A percentile compares a stretch with the other conserved stretches of the same genome.
phyloP scores from a whole-genome alignment of 2,329 filamentous ascomycete genomes.

The Pseudogymnoascus sp. region DNA sequence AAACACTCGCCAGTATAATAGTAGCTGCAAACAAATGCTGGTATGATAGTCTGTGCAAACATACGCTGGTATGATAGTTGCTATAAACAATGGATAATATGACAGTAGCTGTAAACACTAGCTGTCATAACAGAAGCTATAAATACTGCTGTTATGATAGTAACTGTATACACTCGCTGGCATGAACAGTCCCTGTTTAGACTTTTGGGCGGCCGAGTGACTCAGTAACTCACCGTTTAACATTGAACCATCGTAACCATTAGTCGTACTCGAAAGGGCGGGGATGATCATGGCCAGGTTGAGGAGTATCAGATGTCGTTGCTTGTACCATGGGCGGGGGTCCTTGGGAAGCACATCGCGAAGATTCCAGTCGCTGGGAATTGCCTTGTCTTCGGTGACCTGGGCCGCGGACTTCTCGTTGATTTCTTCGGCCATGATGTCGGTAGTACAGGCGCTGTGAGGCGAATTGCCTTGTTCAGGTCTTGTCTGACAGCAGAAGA shows the following conservation, averaged over 20 bases:
- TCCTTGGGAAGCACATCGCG: slow-evolving; percentile 13
- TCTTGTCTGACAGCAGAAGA: neutral
- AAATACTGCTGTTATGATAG: neutral
- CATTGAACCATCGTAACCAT: slow-evolving; percentile 15
- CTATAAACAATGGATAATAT: neutral
- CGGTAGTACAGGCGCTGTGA: neutral
- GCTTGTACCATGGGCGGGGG: slow-evolving; percentile 17
- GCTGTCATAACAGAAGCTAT: neutral
- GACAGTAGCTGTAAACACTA: neutral
- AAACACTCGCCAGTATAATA: neutral
- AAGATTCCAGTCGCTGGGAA: neutral
- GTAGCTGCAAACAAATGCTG: neutral
- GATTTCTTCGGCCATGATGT: slow-evolving; percentile 3
- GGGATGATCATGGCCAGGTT: slow-evolving; percentile 13
- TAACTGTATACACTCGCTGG: neutral
- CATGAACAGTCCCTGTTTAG: neutral
- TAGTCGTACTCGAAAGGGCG: slow-evolving; percentile 16
- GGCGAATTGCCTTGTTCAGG: neutral
- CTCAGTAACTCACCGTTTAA: neutral
- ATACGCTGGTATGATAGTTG: neutral
- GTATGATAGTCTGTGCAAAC: neutral
- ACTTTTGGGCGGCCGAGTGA: neutral
- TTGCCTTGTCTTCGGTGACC: neutral
- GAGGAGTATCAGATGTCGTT: slow-evolving; percentile 16
- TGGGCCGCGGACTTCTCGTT: neutral